Evolutionary conservation across 768 basidiomycete species (phyloP).

Genomic region (Coprinopsis strossmayeri): DNA sequence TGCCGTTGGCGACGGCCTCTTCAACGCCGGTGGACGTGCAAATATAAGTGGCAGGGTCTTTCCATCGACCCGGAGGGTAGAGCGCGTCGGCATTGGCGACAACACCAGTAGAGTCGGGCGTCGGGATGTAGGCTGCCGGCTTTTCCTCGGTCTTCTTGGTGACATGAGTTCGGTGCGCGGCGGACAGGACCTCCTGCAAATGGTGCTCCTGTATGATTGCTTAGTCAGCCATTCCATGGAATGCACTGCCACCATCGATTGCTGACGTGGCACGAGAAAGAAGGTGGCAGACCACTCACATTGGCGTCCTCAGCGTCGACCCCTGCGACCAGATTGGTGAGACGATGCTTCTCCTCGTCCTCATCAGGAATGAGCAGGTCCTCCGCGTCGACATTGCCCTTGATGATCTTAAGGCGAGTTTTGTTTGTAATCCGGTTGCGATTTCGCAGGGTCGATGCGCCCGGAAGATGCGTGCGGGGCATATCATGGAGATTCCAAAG

Average conservation of each 20-base stretch:
- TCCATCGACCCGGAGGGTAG: constrained; percentile 66
- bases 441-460: constrained; percentile 74
- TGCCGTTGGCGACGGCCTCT: constrained; percentile 53
- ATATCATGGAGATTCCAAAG: constrained; percentile 66
- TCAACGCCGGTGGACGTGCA: constrained; percentile 84
- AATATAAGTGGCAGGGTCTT: constrained; percentile 71
- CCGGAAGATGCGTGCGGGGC: constrained; percentile 76
- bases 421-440: constrained; percentile 92
- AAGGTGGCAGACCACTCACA: constrained; percentile 52
- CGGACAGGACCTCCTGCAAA: constrained; percentile 43
- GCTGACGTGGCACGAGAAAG: constrained; percentile 31
- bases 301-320: constrained; percentile 93
- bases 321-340: constrained; percentile 71
- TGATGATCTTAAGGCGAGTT: constrained; percentile 79
- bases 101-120: constrained; percentile 81
- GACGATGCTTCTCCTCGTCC: constrained; percentile 75
- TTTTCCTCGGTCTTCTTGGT: constrained; percentile 28
- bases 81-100: constrained; percentile 73
- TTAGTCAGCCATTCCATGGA: constrained; percentile 45
- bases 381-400: constrained; percentile 78
- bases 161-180: constrained; percentile 29
- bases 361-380: constrained; percentile 79
- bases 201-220: constrained; percentile 47
- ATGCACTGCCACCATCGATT: constrained; percentile 41
- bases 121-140: constrained; percentile 76